phyloP scores from a whole-genome alignment of 2,329 filamentous ascomycete species.

The Rhynchosporium graminicola region DNA sequence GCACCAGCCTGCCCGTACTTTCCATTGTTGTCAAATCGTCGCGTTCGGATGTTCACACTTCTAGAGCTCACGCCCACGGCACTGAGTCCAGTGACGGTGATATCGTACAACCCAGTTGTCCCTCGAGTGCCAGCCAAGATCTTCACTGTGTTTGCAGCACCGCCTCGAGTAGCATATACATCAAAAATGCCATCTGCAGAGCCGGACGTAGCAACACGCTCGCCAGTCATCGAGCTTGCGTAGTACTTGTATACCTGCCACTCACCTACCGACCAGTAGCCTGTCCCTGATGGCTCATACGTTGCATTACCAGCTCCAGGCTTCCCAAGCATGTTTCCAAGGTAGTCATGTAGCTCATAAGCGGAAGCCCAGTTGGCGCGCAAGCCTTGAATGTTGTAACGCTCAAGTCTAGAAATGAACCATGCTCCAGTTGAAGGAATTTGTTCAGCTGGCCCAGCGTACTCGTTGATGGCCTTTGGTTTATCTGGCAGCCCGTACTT shows the following conservation, averaged over 20 bases:
- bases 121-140: slow-evolving; percentile 15
- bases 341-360: slow-evolving; percentile 24
- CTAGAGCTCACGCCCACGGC: slow-evolving; percentile 18
- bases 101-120: slow-evolving; percentile 19
- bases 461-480: slow-evolving; percentile 30
- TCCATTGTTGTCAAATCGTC: slow-evolving; percentile 28
- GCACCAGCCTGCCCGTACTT: slow-evolving; percentile 33
- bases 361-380: slow-evolving; percentile 28
- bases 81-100: slow-evolving; percentile 17
- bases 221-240: slow-evolving; percentile 45
- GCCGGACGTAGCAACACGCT: slow-evolving; percentile 41
- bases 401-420: slow-evolving; percentile 29
- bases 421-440: slow-evolving; percentile 23
- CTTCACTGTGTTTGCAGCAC: slow-evolving; percentile 14
- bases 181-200: slow-evolving; percentile 31
- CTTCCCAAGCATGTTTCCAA: slow-evolving; percentile 24
- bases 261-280: slow-evolving; percentile 45
- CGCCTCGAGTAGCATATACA: slow-evolving; percentile 22
- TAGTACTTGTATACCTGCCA: slow-evolving; percentile 51
- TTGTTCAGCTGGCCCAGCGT: slow-evolving; percentile 23
- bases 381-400: slow-evolving; percentile 26
- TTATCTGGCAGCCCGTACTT: slow-evolving; percentile 22
- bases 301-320: slow-evolving; percentile 5
- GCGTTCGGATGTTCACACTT: slow-evolving; percentile 26
- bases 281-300: slow-evolving; percentile 25